Conservation (phyloP, 2,329 filamentous ascomycete genomes). For the Xylariales sp. region DNA sequence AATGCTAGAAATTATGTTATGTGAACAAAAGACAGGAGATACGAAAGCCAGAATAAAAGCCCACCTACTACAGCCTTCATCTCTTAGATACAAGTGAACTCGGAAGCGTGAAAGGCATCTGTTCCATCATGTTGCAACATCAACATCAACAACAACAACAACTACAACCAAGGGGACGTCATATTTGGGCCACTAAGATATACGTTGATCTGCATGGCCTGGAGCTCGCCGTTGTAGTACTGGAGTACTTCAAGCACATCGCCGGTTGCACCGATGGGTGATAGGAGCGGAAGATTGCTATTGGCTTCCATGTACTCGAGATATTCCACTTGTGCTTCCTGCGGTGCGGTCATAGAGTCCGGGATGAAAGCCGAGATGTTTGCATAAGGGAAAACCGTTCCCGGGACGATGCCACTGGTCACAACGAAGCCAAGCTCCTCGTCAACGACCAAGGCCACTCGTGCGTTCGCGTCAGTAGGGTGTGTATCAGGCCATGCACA, state of each 20-base stretch:
- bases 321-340: conserved; percentile 1
- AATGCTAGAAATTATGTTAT: no score
- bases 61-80: background rate
- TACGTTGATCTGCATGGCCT: conserved; percentile 5
- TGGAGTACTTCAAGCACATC: conserved; percentile 2
- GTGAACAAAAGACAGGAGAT: background rate
- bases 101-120: background rate
- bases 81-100: background rate
- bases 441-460: conserved; percentile 2
- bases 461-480: conserved; percentile 1
- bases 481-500: conserved; percentile 3
- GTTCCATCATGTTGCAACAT: background rate
- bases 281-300: background rate
- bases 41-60: background rate
- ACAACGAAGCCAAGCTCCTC: conserved; percentile 4
- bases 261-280: background rate
- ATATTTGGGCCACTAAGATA: background rate
- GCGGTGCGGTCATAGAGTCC: background rate
- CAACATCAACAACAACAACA: conserved; percentile 9
- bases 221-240: conserved; percentile 3
- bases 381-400: background rate
- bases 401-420: conserved; percentile 1
- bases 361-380: conserved; percentile 1
- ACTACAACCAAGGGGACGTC: conserved; percentile 1
- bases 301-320: background rate